phyloP scores from a whole-genome alignment of 2,329 filamentous ascomycete genomes.

The Penicillium italicum region DNA sequence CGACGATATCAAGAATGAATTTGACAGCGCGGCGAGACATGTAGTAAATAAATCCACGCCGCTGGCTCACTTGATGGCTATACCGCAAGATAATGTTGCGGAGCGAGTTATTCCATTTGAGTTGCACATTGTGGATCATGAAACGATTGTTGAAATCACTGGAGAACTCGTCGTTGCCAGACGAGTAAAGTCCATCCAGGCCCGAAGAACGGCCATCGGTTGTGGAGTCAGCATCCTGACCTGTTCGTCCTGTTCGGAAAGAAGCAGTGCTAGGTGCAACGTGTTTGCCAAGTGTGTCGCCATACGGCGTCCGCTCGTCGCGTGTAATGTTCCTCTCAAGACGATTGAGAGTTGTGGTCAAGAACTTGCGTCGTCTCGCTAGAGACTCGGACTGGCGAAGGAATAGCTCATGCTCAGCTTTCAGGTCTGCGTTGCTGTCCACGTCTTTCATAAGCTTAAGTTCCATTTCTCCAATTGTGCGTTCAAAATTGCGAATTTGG shows the following conservation, averaged over 20 bases:
- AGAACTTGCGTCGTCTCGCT: slow-evolving; percentile 56
- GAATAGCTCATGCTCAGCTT: slow-evolving; percentile 49
- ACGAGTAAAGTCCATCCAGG: slow-evolving; percentile 59
- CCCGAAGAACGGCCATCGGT: slow-evolving; percentile 55
- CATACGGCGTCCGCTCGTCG: slow-evolving; percentile 47
- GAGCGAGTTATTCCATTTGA: slow-evolving; percentile 97
- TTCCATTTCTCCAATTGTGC: slow-evolving; percentile 71
- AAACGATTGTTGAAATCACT: slow-evolving; percentile 98
- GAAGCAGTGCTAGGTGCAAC: slow-evolving; percentile 24
- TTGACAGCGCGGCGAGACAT: slow-evolving; percentile 93
- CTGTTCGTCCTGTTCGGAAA: slow-evolving; percentile 27
- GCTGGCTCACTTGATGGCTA: slow-evolving; percentile 93
- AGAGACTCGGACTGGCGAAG: slow-evolving; percentile 56
- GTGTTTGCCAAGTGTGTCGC: slow-evolving; percentile 38
- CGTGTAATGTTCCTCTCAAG: slow-evolving; percentile 49
- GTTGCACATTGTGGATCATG: slow-evolving; percentile 92
- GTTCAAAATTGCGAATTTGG: slow-evolving; percentile 72
- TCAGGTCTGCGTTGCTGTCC: slow-evolving; percentile 46
- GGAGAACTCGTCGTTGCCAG: slow-evolving; percentile 73
- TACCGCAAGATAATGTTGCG: slow-evolving; percentile 96
- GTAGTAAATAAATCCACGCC: slow-evolving; percentile 95
- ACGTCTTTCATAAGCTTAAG: slow-evolving; percentile 56
- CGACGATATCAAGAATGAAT: slow-evolving; percentile 95
- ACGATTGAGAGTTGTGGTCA: slow-evolving; percentile 56
- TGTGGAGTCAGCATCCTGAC: slow-evolving; percentile 40